Conservation (phyloP, 2,329 filamentous ascomycete species). For the Cercospora sesami region DNA sequence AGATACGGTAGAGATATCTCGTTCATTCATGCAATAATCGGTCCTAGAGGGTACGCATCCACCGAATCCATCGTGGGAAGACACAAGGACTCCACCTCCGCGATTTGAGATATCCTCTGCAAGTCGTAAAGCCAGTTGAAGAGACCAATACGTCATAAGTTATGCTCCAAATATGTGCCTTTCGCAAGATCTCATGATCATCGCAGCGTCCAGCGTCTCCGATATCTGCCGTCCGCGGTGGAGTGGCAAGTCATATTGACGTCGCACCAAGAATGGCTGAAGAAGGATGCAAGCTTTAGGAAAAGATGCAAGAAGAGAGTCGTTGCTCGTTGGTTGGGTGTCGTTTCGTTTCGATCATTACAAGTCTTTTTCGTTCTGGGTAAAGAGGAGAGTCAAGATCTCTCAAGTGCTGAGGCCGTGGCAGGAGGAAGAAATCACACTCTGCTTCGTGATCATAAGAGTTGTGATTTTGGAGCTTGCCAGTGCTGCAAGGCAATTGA, state of each 20-base stretch:
- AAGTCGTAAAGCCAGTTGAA: neutral
- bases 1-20: neutral
- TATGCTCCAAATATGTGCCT: neutral
- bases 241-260: neutral
- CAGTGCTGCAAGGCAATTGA: neutral
- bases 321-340: neutral
- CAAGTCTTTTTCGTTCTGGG: neutral
- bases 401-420: neutral
- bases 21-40: neutral
- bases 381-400: neutral
- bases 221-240: neutral
- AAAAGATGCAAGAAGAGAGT: neutral
- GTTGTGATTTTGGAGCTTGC: neutral
- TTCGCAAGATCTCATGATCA: neutral
- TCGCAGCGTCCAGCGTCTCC: neutral
- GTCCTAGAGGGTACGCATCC: neutral
- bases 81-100: neutral
- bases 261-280: neutral
- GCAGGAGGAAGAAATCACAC: neutral
- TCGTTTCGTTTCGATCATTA: neutral
- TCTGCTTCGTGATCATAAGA: neutral
- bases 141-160: neutral
- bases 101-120: neutral
- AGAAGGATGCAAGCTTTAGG: neutral
- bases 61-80: neutral